Evolutionary conservation across 139 green algal genomes (phyloP).

Genomic region (Nannochloris sp.): DNA sequence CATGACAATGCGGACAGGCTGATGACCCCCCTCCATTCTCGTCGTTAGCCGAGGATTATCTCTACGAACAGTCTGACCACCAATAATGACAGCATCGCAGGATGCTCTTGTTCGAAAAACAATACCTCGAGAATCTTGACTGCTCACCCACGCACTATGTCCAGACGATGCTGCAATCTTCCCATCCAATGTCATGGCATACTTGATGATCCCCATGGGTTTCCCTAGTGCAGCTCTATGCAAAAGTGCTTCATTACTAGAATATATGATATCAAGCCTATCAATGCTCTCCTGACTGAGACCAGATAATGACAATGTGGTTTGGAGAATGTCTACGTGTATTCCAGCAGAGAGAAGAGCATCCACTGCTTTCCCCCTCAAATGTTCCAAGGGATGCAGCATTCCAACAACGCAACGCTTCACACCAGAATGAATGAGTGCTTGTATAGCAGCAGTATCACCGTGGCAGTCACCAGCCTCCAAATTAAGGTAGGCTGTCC

Average conservation of each 20-base stretch:
- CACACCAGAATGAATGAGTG: conserved; percentile 65
- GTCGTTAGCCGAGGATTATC: conserved; percentile 96
- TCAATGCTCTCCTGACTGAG: neutral
- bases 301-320: no score
- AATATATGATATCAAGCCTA: conserved; percentile 32
- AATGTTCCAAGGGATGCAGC: conserved; percentile 70
- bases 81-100: conserved; percentile 87
- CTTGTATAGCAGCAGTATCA: conserved; percentile 52
- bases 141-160: conserved; percentile 91
- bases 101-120: conserved; percentile 76
- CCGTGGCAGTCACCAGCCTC: conserved; percentile 84
- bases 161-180: conserved; percentile 91
- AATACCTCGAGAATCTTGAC: conserved; percentile 37
- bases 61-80: conserved; percentile 78
- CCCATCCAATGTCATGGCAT: conserved; percentile 98
- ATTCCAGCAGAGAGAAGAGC: conserved; percentile 60
- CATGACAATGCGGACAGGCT: conserved; percentile 86
- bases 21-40: conserved; percentile 71
- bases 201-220: conserved; percentile 84
- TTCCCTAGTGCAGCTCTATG: conserved; percentile 62
- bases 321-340: conserved; percentile 51
- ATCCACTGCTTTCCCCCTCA: conserved; percentile 47
- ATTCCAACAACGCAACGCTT: conserved; percentile 85
- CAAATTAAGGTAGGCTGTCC: conserved; percentile 89
- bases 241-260: conserved; percentile 70